phyloP scores from a whole-genome alignment of 495 filamentous ascomycete species.

The Penicillium flavigenum region DNA sequence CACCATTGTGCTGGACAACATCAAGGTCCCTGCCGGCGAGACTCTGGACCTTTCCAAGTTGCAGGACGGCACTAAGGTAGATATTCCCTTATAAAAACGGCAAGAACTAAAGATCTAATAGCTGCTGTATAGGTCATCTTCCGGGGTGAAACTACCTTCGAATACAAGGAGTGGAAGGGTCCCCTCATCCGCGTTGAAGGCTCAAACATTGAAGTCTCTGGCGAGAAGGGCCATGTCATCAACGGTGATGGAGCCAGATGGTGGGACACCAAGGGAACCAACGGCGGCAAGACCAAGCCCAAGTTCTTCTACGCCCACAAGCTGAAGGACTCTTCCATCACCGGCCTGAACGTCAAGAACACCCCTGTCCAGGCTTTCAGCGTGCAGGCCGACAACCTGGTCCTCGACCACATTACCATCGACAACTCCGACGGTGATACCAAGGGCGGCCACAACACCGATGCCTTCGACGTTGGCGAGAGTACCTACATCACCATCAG shows the following conservation, averaged over 20 bases:
- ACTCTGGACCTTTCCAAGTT: conserved; percentile 53
- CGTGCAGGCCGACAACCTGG: conserved; percentile 53
- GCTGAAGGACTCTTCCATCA: conserved; percentile 45
- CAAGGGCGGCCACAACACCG: conserved; percentile 60
- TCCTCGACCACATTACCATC: conserved; percentile 53
- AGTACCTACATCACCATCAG: conserved; percentile 52
- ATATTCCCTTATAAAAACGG: background rate
- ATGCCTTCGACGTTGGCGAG: conserved; percentile 62
- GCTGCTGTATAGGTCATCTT: conserved; percentile 44
- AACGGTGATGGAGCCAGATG: conserved; percentile 49
- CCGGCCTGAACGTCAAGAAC: conserved; percentile 51
- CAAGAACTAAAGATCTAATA: background rate
- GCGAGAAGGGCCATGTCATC: conserved; percentile 39
- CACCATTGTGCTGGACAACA: conserved; percentile 46
- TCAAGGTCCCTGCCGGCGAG: conserved; percentile 53
- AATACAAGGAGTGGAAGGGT: conserved; percentile 55
- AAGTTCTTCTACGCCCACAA: conserved; percentile 58
- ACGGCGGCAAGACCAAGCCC: conserved; percentile 57
- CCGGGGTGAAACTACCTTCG: conserved; percentile 52
- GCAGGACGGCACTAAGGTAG: conserved; percentile 43
- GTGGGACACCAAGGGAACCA: conserved; percentile 55
- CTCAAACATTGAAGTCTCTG: conserved; percentile 43
- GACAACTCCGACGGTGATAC: conserved; percentile 59
- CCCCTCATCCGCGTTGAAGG: conserved; percentile 50
- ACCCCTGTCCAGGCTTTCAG: conserved; percentile 63